A percentile compares a stretch with the other conserved stretches of the same genome.
These are phyloP conservation scores for Hypoxylon trugodes DNA, from an alignment of 495 filamentous ascomycete species.

Conservation along the genomic window DNA sequence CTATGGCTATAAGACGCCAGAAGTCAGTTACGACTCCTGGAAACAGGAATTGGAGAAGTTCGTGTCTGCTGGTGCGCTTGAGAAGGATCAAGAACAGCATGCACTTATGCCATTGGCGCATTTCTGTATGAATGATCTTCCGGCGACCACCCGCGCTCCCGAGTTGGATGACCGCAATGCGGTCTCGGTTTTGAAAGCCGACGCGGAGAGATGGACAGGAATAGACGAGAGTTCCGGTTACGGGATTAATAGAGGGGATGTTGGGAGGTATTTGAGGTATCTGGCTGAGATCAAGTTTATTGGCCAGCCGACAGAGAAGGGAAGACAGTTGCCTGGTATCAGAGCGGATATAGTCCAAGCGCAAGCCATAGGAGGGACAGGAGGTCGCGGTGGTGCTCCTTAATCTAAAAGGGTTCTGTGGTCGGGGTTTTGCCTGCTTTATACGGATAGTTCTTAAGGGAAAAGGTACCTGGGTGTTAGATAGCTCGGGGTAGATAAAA, in stretches of 20 bases:
- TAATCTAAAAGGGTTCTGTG: background rate
- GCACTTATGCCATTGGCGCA: slow-evolving; percentile 88
- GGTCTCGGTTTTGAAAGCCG: slow-evolving; percentile 64
- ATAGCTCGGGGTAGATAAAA: slow-evolving; percentile 5
- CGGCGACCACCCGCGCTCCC: slow-evolving; percentile 77
- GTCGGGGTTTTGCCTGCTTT: background rate
- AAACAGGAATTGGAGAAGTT: slow-evolving; percentile 66
- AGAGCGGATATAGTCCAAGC: slow-evolving; percentile 61
- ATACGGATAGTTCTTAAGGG: background rate
- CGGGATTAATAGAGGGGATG: slow-evolving; percentile 70
- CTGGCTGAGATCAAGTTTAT: slow-evolving; percentile 78
- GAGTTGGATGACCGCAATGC: slow-evolving; percentile 83
- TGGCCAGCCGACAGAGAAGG: slow-evolving; percentile 57
- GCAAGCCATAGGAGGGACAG: slow-evolving; percentile 57
- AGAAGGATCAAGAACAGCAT: slow-evolving; percentile 68
- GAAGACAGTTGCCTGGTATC: slow-evolving; percentile 58
- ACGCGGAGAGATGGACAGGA: slow-evolving; percentile 67
- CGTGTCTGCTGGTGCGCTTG: slow-evolving; percentile 60
- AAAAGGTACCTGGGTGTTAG: slow-evolving; percentile 1
- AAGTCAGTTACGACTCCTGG: slow-evolving; percentile 70
- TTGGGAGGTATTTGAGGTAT: slow-evolving; percentile 79
- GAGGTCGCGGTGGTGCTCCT: slow-evolving; percentile 54
- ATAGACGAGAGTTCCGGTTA: slow-evolving; percentile 69
- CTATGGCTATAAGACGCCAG: slow-evolving; percentile 80
- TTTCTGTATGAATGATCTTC: slow-evolving; percentile 82